Evolutionary conservation across 495 filamentous ascomycete species (phyloP), one percentile per base, ranked within the genome.

Genomic region (Penicillium steckii): DNA sequence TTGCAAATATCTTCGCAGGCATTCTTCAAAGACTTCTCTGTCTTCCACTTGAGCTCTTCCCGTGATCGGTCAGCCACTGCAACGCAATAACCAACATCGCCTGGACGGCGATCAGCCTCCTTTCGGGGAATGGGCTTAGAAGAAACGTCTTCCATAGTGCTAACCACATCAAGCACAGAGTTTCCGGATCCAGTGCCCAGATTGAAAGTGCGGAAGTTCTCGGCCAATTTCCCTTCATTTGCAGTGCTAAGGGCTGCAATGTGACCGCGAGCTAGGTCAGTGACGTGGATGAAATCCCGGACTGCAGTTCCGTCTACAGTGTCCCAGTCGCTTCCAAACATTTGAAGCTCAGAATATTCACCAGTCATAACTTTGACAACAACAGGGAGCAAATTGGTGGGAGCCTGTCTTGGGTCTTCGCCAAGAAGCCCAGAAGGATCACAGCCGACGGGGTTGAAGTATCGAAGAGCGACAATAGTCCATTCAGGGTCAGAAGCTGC

Each of bases 41-140:
- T 91, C 76, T 90, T 91, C 91, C 91, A 96, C 15, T 82, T 72
- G n/a, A 96, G 81, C 77, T 96, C 91, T 59, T 84, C 66, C 56
- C 91, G 90, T 9, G 91, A 90, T 32, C 87, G 80, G n/a, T 81
- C 81, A 24, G 89, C 89, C 65, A 93, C 87, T 33, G 91, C 64
- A 86, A 75, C 56, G 87, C 91, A 75, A 85, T 89, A 49, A 81
- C 91, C 61, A 74, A 95, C 80, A 65, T 95, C 94, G 12, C 87
- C 84, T 9, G 93, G 74, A 44, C 89, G 82, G 25, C 81, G 82
- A 24, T 83, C 88, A 12, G 94, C 88, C 18, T 87, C 86, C 35
- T 80, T 78, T 62, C 80, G 82, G 35, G 72, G 64, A 49, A 77
- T 74, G 15, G 52, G 48, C 53, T 65, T 71, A n/a, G 60, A 62